Evolutionary conservation across 768 basidiomycete species (phyloP).

Genomic region (Rubroboletus satanas): DNA sequence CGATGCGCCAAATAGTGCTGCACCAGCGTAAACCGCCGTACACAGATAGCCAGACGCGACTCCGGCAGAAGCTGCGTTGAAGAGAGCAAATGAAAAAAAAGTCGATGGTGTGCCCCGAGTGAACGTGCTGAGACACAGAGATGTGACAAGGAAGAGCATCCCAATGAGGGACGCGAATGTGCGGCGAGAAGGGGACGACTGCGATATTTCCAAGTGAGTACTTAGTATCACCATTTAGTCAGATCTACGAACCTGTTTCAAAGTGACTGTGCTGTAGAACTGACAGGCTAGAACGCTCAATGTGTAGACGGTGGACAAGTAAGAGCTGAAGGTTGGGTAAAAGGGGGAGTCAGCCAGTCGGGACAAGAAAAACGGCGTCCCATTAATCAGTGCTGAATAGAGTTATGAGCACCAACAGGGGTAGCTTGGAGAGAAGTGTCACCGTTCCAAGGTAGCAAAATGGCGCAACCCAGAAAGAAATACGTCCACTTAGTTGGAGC

Average conservation of each 20-base stretch:
- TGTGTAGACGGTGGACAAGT: conserved; percentile 60
- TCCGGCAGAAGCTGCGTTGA: conserved; percentile 58
- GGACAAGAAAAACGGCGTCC: conserved; percentile 75
- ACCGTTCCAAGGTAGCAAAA: conserved; percentile 91
- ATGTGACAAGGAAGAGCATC: conserved; percentile 50
- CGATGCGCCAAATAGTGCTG: conserved; percentile 70
- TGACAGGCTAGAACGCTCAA: conserved; percentile 65
- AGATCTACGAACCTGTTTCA: conserved; percentile 53
- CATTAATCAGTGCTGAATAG: conserved; percentile 76
- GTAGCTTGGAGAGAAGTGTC: conserved; percentile 18
- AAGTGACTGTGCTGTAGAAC: conserved; percentile 66
- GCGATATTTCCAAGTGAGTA: conserved; percentile 7
- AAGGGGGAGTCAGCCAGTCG: conserved; percentile 59
- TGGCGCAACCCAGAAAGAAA: conserved; percentile 73
- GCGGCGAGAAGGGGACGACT: conserved; percentile 61
- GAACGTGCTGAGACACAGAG: conserved; percentile 67
- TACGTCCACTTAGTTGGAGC: conserved; percentile 56
- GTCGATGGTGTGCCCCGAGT: conserved; percentile 46
- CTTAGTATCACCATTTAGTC: background rate
- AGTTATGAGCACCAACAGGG: background rate
- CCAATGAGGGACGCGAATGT: conserved; percentile 49
- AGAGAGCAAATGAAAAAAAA: conserved; percentile 64
- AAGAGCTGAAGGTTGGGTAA: conserved; percentile 59
- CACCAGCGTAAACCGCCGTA: conserved; percentile 73
- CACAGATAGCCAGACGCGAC: conserved; percentile 70